Conservation (phyloP, 169 alveolate genomes). For the Plasmodium inui region DNA sequence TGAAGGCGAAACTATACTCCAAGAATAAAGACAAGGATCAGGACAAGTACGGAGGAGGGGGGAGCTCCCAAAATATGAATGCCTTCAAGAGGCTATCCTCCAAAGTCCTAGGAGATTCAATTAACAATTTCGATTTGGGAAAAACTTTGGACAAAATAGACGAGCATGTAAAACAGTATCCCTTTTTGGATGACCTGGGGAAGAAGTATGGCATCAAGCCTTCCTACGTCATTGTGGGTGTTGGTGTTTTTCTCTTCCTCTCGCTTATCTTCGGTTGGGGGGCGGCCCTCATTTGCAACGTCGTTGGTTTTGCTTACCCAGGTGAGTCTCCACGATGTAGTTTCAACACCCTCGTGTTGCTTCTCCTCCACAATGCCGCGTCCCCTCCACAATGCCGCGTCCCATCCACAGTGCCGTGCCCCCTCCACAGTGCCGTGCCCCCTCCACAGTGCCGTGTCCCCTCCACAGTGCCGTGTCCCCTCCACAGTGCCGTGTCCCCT, state of each 20-base stretch:
- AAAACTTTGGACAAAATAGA: constrained; percentile 8
- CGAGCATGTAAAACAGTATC: constrained; percentile 39
- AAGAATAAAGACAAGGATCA: constrained; percentile 18
- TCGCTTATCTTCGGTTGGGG: constrained; percentile 79
- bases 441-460: not conserved
- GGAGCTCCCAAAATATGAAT: not conserved
- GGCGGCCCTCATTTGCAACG: constrained; percentile 79
- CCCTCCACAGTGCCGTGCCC: not conserved
- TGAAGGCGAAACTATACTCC: not conserved
- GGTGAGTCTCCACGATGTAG: not conserved
- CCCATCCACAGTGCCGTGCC: not conserved
- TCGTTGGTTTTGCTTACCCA: constrained; percentile 80
- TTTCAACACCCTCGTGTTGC: no score
- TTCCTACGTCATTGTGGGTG: constrained; percentile 70
- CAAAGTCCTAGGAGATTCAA: constrained; percentile 15
- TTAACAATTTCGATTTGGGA: constrained; percentile 14
- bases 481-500: not conserved
- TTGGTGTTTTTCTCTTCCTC: constrained; percentile 14
- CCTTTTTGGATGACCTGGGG: constrained; percentile 32
- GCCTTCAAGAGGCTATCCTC: constrained; percentile 36
- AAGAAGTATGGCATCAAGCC: constrained; percentile 75
- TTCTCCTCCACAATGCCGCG: not conserved
- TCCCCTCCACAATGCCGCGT: not conserved
- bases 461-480: not conserved
- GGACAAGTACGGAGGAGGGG: not conserved